Conservation (phyloP, 371 early-diverging fungal species). For the Mortierella sp. region DNA sequence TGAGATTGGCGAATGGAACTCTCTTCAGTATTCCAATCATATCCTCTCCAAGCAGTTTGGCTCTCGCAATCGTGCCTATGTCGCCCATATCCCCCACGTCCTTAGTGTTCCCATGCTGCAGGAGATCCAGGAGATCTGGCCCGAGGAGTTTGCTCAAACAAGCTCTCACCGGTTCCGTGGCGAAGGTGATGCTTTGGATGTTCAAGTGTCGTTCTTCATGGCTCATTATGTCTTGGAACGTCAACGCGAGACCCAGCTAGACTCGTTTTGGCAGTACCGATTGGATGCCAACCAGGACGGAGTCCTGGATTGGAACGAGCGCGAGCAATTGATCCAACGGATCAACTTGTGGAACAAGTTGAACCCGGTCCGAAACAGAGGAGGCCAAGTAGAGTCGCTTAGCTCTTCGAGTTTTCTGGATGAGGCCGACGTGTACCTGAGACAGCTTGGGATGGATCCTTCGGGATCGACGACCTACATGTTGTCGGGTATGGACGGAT, state of each 20-base stretch:
- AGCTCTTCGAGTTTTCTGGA: constrained; percentile 11
- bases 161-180: constrained; percentile 54
- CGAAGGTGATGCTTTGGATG: constrained; percentile 30
- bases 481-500: constrained; percentile 35
- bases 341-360: constrained; percentile 26
- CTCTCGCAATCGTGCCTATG: constrained; percentile 33
- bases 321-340: constrained; percentile 23
- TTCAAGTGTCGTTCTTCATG: constrained; percentile 50
- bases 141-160: constrained; percentile 36
- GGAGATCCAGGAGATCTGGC: constrained; percentile 50
- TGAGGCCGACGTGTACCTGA: background rate
- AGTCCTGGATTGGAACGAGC: constrained; percentile 37
- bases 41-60: constrained; percentile 52
- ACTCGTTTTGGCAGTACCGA: constrained; percentile 36
- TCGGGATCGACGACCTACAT: constrained; percentile 22
- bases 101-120: constrained; percentile 37
- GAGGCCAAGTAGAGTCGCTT: too few relatives aligned
- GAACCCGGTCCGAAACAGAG: too few relatives aligned
- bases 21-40: constrained; percentile 48
- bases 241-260: constrained; percentile 42
- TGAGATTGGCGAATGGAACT: constrained; percentile 46
- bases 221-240: constrained; percentile 54
- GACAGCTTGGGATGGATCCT: constrained; percentile 1
- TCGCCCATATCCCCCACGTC: constrained; percentile 50
- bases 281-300: constrained; percentile 50